Evolutionary conservation across 257 asterid species (phyloP), one percentile per base, ranked within the genome.

Genomic region (Nicotiana sylvestris): DNA sequence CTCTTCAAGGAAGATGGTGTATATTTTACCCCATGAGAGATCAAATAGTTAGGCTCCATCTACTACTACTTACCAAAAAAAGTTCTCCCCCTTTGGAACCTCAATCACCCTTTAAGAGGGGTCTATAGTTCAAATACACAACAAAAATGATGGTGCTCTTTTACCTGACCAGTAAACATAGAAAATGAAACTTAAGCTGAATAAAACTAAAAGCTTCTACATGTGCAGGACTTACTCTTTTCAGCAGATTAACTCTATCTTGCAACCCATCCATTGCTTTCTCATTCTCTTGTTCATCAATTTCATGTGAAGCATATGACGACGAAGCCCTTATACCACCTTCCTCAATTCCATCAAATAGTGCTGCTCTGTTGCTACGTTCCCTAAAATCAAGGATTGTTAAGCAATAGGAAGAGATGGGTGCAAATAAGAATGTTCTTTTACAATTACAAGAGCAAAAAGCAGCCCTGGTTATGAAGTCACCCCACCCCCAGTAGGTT

Each of bases 311-410:
- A 85, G 93, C 86, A 85, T 89, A 95, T 77, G 98, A 90, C 0
- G 96, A 88, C 1, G 96, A 90, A 84, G 97, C 95, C 87, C 97
- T 88, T 82, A 95, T 91, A 49, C 97, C 99, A 76, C 98, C 98
- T 87, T 95, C 98, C 89, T 95, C 99, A 81, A 95, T 95, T n/a
- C 98, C 99, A 85, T 95, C 98, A 85, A 95, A 94, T n/a, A 95
- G 94, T 46, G 99, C 95, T 82, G 82, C 80, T 89, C 98, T 92
- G 76, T 89, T 83, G 85, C 86, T 89, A 68, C 96, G 94, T 39
- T 95, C 99, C 97, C 96, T 95, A 84, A 58, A 79, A 76, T 37
- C 57, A n/a, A 69, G 77, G 9, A 76, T 13, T 76, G 65, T 51
- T 53, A 27, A 53, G 25, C 61, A 76, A 49, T 49, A 76, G 17